These are phyloP conservation scores for Schwanniomyces occidentalis DNA, from an alignment of 805 yeast genomes.

Conservation along the genomic window DNA sequence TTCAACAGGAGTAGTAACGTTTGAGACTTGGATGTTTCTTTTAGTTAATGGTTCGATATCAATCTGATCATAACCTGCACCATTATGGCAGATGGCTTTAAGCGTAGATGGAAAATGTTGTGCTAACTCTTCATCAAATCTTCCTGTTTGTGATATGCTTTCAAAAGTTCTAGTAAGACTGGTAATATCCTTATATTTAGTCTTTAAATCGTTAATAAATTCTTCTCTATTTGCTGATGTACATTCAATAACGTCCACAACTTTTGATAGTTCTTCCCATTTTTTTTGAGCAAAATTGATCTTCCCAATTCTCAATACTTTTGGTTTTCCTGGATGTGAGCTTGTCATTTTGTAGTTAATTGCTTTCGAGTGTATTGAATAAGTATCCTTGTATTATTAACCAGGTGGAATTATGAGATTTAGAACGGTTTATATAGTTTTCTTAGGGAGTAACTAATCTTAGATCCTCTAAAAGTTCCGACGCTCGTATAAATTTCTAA, in stretches of 20 bases:
- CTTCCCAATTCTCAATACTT: constrained; percentile 66
- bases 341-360: constrained; percentile 1
- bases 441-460: no score
- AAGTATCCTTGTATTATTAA: neutral
- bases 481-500: no score
- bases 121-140: constrained; percentile 63
- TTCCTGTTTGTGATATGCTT: constrained; percentile 55
- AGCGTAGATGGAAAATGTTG: constrained; percentile 54
- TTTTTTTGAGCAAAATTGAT: constrained; percentile 60
- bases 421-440: no score
- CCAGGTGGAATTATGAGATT: neutral
- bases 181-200: constrained; percentile 44
- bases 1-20: constrained; percentile 66
- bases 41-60: constrained; percentile 54
- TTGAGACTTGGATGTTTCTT: constrained; percentile 61
- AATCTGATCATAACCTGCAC: constrained; percentile 79
- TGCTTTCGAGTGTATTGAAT: neutral
- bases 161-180: constrained; percentile 54
- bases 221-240: constrained; percentile 36
- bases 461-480: no score
- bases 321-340: constrained; percentile 38
- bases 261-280: constrained; percentile 56
- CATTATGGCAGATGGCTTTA: constrained; percentile 57
- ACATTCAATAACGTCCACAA: constrained; percentile 41
- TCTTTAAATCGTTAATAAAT: constrained; percentile 43